These are phyloP conservation scores for Aegle marmelos DNA, from an alignment of 345 rosid genomes.

Conservation along the genomic window DNA sequence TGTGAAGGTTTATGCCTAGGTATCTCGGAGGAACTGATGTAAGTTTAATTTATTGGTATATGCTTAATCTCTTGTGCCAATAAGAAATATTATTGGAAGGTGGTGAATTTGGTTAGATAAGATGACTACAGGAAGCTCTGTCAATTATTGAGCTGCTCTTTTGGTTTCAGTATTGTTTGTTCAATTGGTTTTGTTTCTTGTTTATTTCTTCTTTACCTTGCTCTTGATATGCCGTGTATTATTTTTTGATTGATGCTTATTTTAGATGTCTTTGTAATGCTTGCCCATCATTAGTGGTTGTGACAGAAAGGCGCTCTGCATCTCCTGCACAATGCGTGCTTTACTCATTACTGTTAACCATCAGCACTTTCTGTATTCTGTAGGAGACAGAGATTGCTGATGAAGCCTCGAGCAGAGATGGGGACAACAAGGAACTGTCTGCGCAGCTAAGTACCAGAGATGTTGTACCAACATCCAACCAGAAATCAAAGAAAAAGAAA, in stretches of 20 bases:
- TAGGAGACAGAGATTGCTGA: constrained; percentile 42
- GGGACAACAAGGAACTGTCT: constrained; percentile 18
- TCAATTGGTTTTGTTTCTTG: not conserved
- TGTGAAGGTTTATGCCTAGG: not conserved
- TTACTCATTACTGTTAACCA: constrained; percentile 13
- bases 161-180: not conserved
- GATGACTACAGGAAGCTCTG: not conserved
- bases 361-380: constrained; percentile 28
- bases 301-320: not conserved
- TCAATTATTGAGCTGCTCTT: not conserved
- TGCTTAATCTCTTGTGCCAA: not conserved
- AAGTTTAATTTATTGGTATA: not conserved
- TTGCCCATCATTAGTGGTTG: not conserved
- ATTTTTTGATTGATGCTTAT: not conserved
- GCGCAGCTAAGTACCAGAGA: constrained; percentile 16
- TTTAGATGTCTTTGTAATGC: not conserved
- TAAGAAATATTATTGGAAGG: not conserved
- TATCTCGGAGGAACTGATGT: not conserved
- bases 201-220: not conserved
- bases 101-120: not conserved
- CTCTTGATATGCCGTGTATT: not conserved
- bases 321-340: not conserved
- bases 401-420: constrained; percentile 19
- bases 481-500: constrained; percentile 78
- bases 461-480: constrained; percentile 31